Conservation (phyloP, 2,329 filamentous ascomycete genomes). For the Drechslerella stenobrocha region DNA sequence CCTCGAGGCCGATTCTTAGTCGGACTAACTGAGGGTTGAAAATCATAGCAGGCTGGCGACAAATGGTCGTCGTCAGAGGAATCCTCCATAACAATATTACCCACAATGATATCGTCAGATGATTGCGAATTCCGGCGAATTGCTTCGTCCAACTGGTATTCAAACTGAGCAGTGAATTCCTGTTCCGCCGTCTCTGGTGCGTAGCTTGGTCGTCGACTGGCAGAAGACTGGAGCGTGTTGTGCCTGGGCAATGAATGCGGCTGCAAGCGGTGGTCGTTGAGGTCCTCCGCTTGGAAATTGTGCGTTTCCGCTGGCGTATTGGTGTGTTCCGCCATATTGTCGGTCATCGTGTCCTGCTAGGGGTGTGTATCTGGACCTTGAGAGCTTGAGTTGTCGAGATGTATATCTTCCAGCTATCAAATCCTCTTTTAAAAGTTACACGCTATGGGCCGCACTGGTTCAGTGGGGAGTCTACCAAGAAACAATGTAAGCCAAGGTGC, state of each 20-base stretch:
- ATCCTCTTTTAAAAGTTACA: too few species aligned
- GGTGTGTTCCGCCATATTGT: conserved; percentile 32
- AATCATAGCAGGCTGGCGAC: conserved; percentile 63
- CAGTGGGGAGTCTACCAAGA: too few species aligned
- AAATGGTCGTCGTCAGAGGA: conserved; percentile 51
- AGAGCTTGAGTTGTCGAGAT: too few species aligned
- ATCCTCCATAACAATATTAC: conserved; percentile 47
- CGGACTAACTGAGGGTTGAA: conserved; percentile 75
- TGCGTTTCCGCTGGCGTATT: conserved; percentile 14
- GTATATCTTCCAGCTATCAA: too few species aligned
- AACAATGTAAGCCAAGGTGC: too few species aligned
- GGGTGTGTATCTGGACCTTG: not conserved
- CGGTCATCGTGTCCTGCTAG: not conserved
- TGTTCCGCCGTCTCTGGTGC: conserved; percentile 38
- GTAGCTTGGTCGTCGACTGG: conserved; percentile 37
- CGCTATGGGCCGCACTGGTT: too few species aligned
- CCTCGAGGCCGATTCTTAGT: conserved; percentile 78
- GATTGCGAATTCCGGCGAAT: conserved; percentile 39
- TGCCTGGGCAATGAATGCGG: conserved; percentile 52
- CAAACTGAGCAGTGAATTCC: conserved; percentile 43
- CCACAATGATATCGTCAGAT: conserved; percentile 44
- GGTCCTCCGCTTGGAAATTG: conserved; percentile 40
- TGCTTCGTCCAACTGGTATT: conserved; percentile 37
- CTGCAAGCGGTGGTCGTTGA: conserved; percentile 53
- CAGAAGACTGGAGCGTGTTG: conserved; percentile 33